Conservation (phyloP, 768 basidiomycete genomes). For the Tulasnella calospora region DNA sequence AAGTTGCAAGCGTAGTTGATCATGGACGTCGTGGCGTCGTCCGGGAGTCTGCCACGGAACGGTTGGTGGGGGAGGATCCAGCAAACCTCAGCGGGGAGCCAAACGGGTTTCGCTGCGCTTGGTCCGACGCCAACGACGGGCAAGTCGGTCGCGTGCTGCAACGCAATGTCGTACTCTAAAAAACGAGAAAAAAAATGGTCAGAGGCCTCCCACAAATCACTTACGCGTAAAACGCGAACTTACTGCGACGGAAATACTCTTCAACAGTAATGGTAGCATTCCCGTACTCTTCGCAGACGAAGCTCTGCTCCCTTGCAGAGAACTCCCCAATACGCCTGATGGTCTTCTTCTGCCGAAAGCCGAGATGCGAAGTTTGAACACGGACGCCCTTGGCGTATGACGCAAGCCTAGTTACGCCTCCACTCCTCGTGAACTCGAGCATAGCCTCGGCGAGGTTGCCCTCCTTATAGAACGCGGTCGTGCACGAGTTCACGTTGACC, state of each 20-base stretch:
- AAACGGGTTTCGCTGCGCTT: conserved; percentile 42
- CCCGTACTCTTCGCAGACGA: conserved; percentile 55
- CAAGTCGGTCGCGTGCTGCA: conserved; percentile 38
- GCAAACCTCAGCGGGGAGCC: conserved; percentile 68
- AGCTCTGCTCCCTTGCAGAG: conserved; percentile 47
- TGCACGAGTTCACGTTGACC: conserved; percentile 54
- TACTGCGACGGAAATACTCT: conserved; percentile 60
- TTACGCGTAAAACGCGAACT: conserved; percentile 31
- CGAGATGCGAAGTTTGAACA: conserved; percentile 51
- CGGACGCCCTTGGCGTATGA: conserved; percentile 64
- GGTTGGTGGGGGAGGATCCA: conserved; percentile 51
- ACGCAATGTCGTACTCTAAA: conserved; percentile 19
- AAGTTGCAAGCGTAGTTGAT: conserved; percentile 61
- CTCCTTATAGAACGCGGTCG: conserved; percentile 46
- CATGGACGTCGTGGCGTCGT: conserved; percentile 64
- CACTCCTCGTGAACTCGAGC: conserved; percentile 44
- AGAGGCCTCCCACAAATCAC: neutral
- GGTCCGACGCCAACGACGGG: conserved; percentile 56
- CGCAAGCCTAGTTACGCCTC: conserved; percentile 30
- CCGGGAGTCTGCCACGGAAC: conserved; percentile 52
- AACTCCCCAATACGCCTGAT: conserved; percentile 52
- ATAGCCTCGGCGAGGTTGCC: conserved; percentile 59
- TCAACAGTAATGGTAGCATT: conserved; percentile 51
- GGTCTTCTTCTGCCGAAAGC: conserved; percentile 57
- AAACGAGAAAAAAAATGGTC: neutral